Conservation (phyloP, 2,329 filamentous ascomycete species). For the Hypomyces rosellus region DNA sequence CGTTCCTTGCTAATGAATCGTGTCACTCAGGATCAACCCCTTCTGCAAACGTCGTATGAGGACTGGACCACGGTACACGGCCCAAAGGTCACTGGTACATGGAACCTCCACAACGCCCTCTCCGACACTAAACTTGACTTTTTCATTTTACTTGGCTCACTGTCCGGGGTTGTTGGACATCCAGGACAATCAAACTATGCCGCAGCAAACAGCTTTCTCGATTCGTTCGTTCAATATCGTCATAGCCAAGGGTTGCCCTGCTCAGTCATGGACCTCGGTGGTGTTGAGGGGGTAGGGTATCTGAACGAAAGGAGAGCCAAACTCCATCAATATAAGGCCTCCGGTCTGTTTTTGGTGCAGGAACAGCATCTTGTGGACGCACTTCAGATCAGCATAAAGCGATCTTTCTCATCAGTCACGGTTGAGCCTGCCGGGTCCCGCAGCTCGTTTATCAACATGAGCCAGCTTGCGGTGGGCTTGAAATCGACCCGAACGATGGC, state of each 20-base stretch:
- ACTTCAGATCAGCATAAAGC: too few relatives aligned
- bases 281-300: constrained; percentile 32
- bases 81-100: constrained; percentile 30
- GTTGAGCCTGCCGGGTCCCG: too few relatives aligned
- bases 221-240: constrained; percentile 33
- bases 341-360: too few relatives aligned
- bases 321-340: too few relatives aligned
- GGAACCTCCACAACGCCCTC: constrained; percentile 26
- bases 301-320: constrained; percentile 15
- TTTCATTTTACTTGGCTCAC: constrained; percentile 28
- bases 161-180: constrained; percentile 21
- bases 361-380: too few relatives aligned
- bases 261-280: constrained; percentile 31
- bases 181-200: constrained; percentile 31
- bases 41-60: constrained; percentile 26
- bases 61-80: constrained; percentile 21
- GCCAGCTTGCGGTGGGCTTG: too few relatives aligned
- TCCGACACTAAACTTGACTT: constrained; percentile 23
- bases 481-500: too few relatives aligned
- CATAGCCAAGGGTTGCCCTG: constrained; percentile 28
- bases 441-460: too few relatives aligned
- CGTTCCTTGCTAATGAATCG: too few relatives aligned
- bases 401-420: too few relatives aligned
- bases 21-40: constrained; percentile 11
- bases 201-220: constrained; percentile 35